Evolutionary conservation across 2,329 filamentous ascomycete genomes (phyloP), one percentile per base, ranked within the genome.

Genomic region (Aureobasidium namibiae): DNA sequence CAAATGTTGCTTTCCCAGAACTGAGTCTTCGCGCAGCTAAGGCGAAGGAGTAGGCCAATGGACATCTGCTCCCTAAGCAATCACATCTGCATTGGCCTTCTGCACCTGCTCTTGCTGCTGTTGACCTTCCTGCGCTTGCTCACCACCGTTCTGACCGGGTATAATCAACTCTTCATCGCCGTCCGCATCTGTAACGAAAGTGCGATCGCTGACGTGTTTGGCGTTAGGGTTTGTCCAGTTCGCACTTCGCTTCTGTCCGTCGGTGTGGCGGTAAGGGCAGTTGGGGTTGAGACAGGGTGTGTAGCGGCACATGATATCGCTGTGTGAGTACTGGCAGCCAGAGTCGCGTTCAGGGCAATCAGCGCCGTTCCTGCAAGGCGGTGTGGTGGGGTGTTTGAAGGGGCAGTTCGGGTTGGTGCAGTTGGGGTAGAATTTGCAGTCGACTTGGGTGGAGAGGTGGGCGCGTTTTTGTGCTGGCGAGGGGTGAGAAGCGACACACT

Each of bases 351-450:
- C 56, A 13, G 85, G 76, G 78, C 94, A 99, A 70, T 92, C 90
- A 49, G 87, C 88, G 29, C 94, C 94, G 70, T 96, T 96, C 61
- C 90, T 86, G 77, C 94, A 99, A 24, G 90, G 80, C 7, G 90
- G 90, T 82, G 90, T 90, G 29, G 81, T 82, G 0, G 91, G 91
- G 70, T 99, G 94, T 72, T 87, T 87, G 79, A 96, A 99, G 1
- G 89, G 84, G 70, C 94, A 99, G 66, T 83, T 81, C 9, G 86
- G 82, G 72, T 97, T 96, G 52, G 90, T 87, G 61, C 91, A 96
- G 75, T 95, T 90, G 62, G 91, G 90, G 73, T 84, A 95, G 79
- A 92, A 95, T 73, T 89, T 90, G 85, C 91, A 95, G 68, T 92
- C 85, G 70, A 88, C 85, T 70, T 92, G 87, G 62, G 83, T 81